Evolutionary conservation across 306 rosid genomes (phyloP), one percentile per base, ranked within the genome.

Genomic region (Gastrolobium bilobum): DNA sequence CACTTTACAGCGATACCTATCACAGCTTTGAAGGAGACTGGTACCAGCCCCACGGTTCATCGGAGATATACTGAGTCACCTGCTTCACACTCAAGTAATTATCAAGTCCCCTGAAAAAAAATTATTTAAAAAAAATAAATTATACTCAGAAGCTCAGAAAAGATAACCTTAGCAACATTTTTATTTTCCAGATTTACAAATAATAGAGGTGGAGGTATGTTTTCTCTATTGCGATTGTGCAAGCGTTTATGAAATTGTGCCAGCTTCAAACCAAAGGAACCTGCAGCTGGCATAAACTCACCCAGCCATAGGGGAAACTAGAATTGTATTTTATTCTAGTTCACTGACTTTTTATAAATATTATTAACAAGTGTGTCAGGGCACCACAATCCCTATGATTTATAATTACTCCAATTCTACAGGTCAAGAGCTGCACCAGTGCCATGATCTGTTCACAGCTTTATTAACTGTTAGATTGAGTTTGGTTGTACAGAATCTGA

Each of bases 11-110:
- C 66, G 65, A 10, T 43, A 42, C 69, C 58, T 29, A 37, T 91
- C 86, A 93, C 86, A 95, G 89, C 83, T 86, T 93, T 75, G 98
- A 89, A 77, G 99, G 99, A 74, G 92, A 86, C 42, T 76, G 79
- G 81, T 95, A 95, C 98, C 98, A 93, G 69, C 97, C 96, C 99
- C 99, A 95, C 7, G 96, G 92, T 51, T 93, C 99, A 61, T 89
- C 77, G 10, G 99, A 90, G 61, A 87, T 73, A 67, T 93, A 93
- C 50, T 57, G 90, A 8, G 99, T 95, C 70, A 95, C 96, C 85
- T 95, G 98, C 94, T 95, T 95, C 92, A 95, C 98, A 54, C 79
- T 90, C 87, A 95, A 71, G 87, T 95, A 95, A 84, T 89, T 95
- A 30, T 91, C 89, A 60, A 95, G 94, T 63, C 99, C 99, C 99